phyloP scores from a whole-genome alignment of 805 yeast species.

The Candida oleophila region DNA sequence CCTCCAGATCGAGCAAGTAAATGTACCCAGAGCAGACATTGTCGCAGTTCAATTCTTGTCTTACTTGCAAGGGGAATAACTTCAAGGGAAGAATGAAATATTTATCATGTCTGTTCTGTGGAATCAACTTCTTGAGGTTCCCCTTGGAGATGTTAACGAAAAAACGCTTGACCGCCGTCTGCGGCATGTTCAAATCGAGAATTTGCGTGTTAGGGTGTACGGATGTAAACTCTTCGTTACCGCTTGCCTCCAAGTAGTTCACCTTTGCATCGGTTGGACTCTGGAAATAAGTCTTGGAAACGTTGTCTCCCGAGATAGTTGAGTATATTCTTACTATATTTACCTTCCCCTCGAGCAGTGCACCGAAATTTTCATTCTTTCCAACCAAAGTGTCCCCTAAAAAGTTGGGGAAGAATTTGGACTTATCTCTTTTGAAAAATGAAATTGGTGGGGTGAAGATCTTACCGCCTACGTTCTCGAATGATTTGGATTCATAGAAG shows the following conservation, averaged over 20 bases:
- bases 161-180: conserved; percentile 60
- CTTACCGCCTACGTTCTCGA: conserved; percentile 78
- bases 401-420: conserved; percentile 83
- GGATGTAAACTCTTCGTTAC: conserved; percentile 37
- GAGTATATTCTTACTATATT: conserved; percentile 67
- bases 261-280: conserved; percentile 24
- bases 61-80: conserved; percentile 54
- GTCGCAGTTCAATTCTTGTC: conserved; percentile 61
- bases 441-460: conserved; percentile 81
- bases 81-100: conserved; percentile 66
- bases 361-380: conserved; percentile 34
- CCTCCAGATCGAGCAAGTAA: conserved; percentile 70
- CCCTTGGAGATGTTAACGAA: conserved; percentile 51
- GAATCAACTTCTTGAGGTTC: conserved; percentile 43
- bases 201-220: conserved; percentile 60
- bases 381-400: conserved; percentile 51
- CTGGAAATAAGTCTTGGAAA: conserved; percentile 58
- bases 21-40: conserved; percentile 83
- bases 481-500: conserved; percentile 43
- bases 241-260: conserved; percentile 40
- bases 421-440: conserved; percentile 67
- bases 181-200: conserved; percentile 75
- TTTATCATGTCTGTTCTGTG: conserved; percentile 49
- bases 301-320: conserved; percentile 67
- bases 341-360: conserved; percentile 47